Evolutionary conservation across 2,329 filamentous ascomycete genomes (phyloP).

Genomic region (Pestalotiopsis sp.): DNA sequence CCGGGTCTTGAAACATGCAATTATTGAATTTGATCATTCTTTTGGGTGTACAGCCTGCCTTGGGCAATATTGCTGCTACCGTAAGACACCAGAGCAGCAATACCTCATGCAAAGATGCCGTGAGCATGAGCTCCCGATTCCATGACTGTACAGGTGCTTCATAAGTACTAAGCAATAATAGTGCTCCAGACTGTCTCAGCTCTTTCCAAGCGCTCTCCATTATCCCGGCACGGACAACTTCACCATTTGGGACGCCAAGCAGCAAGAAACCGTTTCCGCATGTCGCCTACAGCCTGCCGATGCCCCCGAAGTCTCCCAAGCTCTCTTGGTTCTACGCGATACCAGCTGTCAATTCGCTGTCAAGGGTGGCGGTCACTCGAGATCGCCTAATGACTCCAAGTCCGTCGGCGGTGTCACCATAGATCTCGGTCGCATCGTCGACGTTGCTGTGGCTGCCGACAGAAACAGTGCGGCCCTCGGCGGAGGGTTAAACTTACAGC

Average conservation of each 20-base stretch:
- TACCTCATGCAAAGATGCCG: neutral
- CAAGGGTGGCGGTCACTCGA: slow-evolving; percentile 37
- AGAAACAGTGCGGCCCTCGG: slow-evolving; percentile 12
- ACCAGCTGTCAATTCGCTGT: slow-evolving; percentile 30
- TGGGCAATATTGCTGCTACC: neutral
- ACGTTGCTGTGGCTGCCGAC: slow-evolving; percentile 27
- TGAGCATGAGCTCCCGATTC: neutral
- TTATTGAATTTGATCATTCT: neutral
- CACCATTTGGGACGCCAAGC: neutral
- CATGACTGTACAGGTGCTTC: neutral
- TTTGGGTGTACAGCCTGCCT: neutral
- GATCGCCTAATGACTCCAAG: slow-evolving; percentile 33
- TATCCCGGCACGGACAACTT: neutral
- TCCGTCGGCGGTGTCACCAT: slow-evolving; percentile 35
- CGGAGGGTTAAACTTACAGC: slow-evolving; percentile 12
- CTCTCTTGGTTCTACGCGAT: neutral
- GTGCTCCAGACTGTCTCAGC: neutral
- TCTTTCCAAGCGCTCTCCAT: neutral
- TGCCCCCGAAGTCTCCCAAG: neutral
- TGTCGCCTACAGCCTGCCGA: neutral
- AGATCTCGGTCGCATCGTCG: slow-evolving; percentile 30
- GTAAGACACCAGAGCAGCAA: neutral
- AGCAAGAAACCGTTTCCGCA: neutral
- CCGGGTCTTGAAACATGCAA: neutral
- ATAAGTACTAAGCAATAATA: neutral